Conservation (phyloP, 306 rosid species). For the Acmispon strigosus region DNA sequence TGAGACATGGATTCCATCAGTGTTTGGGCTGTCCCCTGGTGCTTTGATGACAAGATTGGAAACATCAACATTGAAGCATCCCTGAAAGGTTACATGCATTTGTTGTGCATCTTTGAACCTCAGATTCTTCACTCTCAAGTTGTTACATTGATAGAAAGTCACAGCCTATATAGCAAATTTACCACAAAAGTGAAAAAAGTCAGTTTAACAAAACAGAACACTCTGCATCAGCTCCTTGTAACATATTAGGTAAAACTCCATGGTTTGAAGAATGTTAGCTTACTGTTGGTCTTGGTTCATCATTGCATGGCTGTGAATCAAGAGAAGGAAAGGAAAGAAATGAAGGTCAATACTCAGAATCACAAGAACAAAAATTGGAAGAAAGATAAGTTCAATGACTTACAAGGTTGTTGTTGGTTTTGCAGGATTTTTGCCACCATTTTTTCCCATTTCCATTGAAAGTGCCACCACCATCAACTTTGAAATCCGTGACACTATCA, state of each 20-base stretch:
- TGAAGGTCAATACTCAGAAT: background rate
- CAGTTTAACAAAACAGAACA: background rate
- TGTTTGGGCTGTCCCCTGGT: conserved; percentile 75
- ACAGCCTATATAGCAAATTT: conserved; percentile 46
- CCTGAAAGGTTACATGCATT: conserved; percentile 58
- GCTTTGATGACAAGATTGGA: conserved; percentile 42
- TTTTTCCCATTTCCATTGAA: conserved; percentile 71
- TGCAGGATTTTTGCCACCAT: conserved; percentile 88
- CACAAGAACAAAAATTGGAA: background rate
- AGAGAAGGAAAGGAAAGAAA: background rate
- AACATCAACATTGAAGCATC: conserved; percentile 49
- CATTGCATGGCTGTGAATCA: conserved; percentile 61
- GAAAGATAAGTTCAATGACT: background rate
- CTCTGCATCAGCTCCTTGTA: background rate
- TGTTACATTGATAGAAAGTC: conserved; percentile 52
- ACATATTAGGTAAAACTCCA: background rate
- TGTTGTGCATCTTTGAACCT: conserved; percentile 51
- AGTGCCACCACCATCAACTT: conserved; percentile 66
- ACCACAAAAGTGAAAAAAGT: background rate
- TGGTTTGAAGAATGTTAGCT: conserved; percentile 21
- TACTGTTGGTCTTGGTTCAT: conserved; percentile 69
- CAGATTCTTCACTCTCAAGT: conserved; percentile 40
- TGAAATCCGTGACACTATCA: conserved; percentile 34
- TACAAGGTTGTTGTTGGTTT: conserved; percentile 44
- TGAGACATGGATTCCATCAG: conserved; percentile 83